Evolutionary conservation across 2,329 filamentous ascomycete genomes (phyloP), one percentile per base, ranked within the genome.

Genomic region (Clarireedia sp.): DNA sequence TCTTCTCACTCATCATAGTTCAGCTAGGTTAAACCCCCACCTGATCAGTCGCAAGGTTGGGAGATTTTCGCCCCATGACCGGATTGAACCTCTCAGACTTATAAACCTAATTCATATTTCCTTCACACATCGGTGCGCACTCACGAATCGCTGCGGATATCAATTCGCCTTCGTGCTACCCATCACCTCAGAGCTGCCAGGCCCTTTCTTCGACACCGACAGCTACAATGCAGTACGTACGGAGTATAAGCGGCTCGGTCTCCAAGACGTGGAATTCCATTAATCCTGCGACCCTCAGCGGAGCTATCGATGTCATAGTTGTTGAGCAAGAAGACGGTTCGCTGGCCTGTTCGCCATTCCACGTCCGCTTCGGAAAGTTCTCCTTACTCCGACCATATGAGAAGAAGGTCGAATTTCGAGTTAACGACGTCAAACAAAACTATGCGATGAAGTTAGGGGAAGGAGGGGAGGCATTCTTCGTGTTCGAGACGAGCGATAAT

Each of bases 251-350:
- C 72, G 91, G 91, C 70, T 95, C 90, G 51, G 92, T 99, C 66
- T 95, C 91, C 65, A 96, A 94, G 75, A 92, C 94, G 72, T 99
- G 94, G 94, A 99, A 99, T 74, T 96, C 91, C 24, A 95, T 99
- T 78, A 99, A 99, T 72, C 94, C 94, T 50, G 90, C 94, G 45
- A 99, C 94, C 12, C 82, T 99, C 56, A 96, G 90, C 74, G 94
- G 94, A 68, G 94, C 94, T 68, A 97, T 99, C 74, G 94, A 99
- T 78, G 92, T 97, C 64, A 96, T 99, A 64, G 92, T 99, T 54
- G 90, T 99, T 57, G 90, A 99, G 73, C 90, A 95, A 64, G 89
- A 92, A 69, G 94, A 99, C 78, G 94, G 89, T 75, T 78, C 76
- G 41, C 79, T 97, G 56, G 85, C 87, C 62, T 99, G 94, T 74